Conservation (phyloP, 805 yeast species). For the Teunomyces atbi region DNA sequence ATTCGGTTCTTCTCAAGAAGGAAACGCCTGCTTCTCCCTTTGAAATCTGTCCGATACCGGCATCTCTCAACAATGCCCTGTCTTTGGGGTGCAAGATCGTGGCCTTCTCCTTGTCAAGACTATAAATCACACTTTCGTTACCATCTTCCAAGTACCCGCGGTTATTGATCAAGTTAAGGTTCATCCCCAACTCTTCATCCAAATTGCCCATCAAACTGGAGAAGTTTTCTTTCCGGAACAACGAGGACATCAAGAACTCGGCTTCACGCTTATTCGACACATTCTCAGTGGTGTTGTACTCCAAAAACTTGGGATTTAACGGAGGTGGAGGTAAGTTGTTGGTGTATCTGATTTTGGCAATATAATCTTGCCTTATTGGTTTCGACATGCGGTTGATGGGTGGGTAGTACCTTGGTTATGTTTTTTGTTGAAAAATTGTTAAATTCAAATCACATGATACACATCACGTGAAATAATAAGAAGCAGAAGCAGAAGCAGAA, state of each 20-base stretch:
- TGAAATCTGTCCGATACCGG: constrained; percentile 49
- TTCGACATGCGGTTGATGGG: constrained; percentile 15
- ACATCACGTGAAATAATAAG: neutral
- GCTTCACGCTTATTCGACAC: constrained; percentile 37
- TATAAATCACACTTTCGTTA: constrained; percentile 45
- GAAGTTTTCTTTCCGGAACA: constrained; percentile 74
- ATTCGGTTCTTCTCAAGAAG: constrained; percentile 94
- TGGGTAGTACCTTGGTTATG: neutral
- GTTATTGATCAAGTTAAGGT: constrained; percentile 64
- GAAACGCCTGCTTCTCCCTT: constrained; percentile 55
- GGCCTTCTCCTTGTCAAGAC: constrained; percentile 23
- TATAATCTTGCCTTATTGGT: constrained; percentile 66
- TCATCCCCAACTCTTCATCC: constrained; percentile 70
- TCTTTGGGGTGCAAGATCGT: constrained; percentile 74
- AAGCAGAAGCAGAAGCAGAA: neutral
- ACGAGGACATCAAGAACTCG: constrained; percentile 59
- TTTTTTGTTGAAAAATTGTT: constrained; percentile 1
- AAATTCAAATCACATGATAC: neutral
- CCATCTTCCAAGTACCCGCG: constrained; percentile 67
- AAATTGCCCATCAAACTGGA: constrained; percentile 54
- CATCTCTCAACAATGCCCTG: constrained; percentile 73
- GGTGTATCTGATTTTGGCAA: constrained; percentile 78
- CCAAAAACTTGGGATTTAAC: constrained; percentile 80
- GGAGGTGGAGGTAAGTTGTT: constrained; percentile 93
- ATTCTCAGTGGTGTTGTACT: constrained; percentile 43